Evolutionary conservation across 495 filamentous ascomycete genomes (phyloP), one percentile per base, ranked within the genome.

Genomic region (Cudoniella acicularis): DNA sequence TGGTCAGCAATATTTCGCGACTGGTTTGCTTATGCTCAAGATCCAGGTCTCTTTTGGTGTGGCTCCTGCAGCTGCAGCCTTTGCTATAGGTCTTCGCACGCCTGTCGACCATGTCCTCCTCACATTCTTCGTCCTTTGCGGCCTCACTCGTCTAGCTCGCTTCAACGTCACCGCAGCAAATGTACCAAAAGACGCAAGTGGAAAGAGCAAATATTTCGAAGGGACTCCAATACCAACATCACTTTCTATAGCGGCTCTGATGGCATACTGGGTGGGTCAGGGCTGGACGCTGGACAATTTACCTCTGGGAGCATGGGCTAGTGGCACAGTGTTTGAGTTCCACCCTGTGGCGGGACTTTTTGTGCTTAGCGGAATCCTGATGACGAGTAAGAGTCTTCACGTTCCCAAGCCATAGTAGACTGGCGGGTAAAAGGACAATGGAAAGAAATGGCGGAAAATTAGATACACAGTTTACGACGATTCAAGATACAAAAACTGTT

Each of bases 201-300:
- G 94, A 48, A 98, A 98, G 75, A 89, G 87, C 22, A 83, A 86
- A 67, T 98, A 96, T 71, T 98, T 98, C 63, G 92, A 98, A 73
- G 94, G 94, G 67, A 95, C 93, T 1, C 94, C 94, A 17, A 98
- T 98, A 69, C 94, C 94, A 2, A 98, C 89, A 3, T 89, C 87
- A 13, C 74, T 98, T 16, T 84, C 78, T 1, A 86, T 97, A 60
- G 91, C 89, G 51, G 79, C 75, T 18, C 61, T 92, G 11, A 97
- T 98, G 94, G 90, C 85, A 8, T 96, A 86, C 72, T 98, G 93
- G 88, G 83, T 92, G 9, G 83, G 76, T 30, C 73, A 89, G 55
- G 88, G 89, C 61, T 95, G 90, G 87, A 79, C 91, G 46, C 77
- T 89, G 55, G 88, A 89, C 27, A 75, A 85, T 43, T 65, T 96